Conservation (phyloP, 352 stramenopile species). For the Phytophthora hybrid region DNA sequence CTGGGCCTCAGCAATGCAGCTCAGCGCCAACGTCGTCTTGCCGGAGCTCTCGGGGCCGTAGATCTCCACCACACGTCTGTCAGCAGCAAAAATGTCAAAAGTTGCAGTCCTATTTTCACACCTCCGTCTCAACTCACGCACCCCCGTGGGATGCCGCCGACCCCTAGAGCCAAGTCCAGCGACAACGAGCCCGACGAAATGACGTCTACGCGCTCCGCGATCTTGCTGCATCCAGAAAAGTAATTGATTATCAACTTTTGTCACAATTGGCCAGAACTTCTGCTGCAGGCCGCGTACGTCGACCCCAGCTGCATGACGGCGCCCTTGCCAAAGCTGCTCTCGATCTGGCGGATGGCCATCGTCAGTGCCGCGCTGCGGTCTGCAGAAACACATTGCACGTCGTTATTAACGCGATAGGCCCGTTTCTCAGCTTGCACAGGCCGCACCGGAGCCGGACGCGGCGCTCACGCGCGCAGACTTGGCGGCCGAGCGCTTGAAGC, state of each 20-base stretch:
- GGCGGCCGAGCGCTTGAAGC: conserved; percentile 45
- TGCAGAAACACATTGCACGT: conserved; percentile 22
- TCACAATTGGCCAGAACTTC: background rate
- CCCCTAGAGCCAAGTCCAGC: conserved; percentile 91
- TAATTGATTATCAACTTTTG: conserved; percentile 15
- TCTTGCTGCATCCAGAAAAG: conserved; percentile 56
- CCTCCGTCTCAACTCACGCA: conserved; percentile 25
- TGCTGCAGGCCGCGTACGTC: conserved; percentile 44
- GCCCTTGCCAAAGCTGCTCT: conserved; percentile 96
- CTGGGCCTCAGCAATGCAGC: conserved; percentile 97
- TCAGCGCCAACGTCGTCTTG: conserved; percentile 98
- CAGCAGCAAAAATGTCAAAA: conserved; percentile 26
- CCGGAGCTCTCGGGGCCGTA: conserved; percentile 98
- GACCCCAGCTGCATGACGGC: conserved; percentile 97
- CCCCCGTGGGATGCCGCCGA: conserved; percentile 95
- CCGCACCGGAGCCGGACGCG: conserved; percentile 28
- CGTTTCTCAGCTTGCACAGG: background rate
- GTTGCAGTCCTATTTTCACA: conserved; percentile 3
- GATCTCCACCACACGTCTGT: conserved; percentile 97
- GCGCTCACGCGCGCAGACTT: conserved; percentile 37
- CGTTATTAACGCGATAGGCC: background rate
- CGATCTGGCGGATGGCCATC: conserved; percentile 96
- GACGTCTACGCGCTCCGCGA: conserved; percentile 91
- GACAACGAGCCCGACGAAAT: conserved; percentile 96
- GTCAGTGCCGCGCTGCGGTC: conserved; percentile 90